These are phyloP conservation scores for Glomus cerebriforme DNA, from an alignment of 192 early-diverging fungal genomes.

Conservation along the genomic window DNA sequence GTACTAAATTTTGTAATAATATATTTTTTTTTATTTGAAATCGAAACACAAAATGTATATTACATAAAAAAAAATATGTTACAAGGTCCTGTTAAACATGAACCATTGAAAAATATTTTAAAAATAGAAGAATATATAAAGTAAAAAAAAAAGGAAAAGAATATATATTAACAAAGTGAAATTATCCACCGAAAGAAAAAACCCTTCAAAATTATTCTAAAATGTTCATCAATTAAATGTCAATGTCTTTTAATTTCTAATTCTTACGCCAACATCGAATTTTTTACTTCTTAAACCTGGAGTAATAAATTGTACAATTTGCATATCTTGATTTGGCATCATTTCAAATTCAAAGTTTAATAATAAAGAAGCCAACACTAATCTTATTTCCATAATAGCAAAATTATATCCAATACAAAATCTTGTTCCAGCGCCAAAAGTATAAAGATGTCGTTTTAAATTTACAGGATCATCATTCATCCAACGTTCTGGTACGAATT, in stretches of 20 bases:
- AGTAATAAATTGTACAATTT: constrained; percentile 48
- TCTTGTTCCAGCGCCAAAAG: constrained; percentile 54
- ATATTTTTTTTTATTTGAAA: neutral
- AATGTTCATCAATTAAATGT: no score
- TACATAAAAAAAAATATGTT: neutral
- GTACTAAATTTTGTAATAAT: no score
- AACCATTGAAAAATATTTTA: neutral
- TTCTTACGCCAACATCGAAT: constrained; percentile 19
- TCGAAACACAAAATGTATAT: neutral
- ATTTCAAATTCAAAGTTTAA: constrained; percentile 46
- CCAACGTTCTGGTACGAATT: constrained; percentile 62
- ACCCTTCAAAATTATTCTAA: no score
- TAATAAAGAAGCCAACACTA: constrained; percentile 48
- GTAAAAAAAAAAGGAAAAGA: no score
- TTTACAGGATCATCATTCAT: constrained; percentile 31
- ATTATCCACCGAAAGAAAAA: no score
- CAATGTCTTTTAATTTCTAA: neutral
- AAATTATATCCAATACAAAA: constrained; percentile 58
- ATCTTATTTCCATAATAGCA: constrained; percentile 54
- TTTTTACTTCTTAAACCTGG: constrained; percentile 41
- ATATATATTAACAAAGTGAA: no score
- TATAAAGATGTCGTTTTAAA: constrained; percentile 45
- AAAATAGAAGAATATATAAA: neutral
- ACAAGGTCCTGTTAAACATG: neutral
- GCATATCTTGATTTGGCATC: constrained; percentile 40